Evolutionary conservation across 371 early-diverging fungal species (phyloP), one percentile per base, ranked within the genome.

Genomic region (Ecytonucleospora hepatopenaei): DNA sequence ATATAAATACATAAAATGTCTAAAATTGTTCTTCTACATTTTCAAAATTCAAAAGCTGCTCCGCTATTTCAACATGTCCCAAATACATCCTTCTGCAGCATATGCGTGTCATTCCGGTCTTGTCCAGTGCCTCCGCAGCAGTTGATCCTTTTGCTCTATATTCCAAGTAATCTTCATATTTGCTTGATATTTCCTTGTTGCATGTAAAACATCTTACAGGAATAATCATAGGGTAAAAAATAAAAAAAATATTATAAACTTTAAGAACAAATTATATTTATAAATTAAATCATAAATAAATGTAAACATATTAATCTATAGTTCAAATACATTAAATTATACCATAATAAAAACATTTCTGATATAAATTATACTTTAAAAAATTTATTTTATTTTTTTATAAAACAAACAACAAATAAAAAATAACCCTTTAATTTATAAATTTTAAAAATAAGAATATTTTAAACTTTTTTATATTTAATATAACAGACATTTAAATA

Each of bases 1-100:
- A n/a, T n/a, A n/a, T n/a, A n/a, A n/a, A n/a, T n/a, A n/a, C n/a
- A n/a, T n/a, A 46, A 46, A 46, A 46, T n/a, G 12, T 46, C 46
- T 46, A 15, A 15, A 15, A 12, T 15, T 17, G 24, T 17, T 27
- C 15, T 51, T 74, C 59, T 58, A 49, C 35, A 4, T 59, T 59
- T 35, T 90, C 90, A 80, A 88, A 95, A 77, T 92, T 88, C 58
- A 96, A 79, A 30, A 96, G 83, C 80, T 96, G 96, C 76, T 95
- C 94, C 78, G 94, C 94, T 75, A 96, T 83, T 72, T 97, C 96
- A 33, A 94, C 94, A 78, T 96, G 95, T 15, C 92, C 91, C 53
- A 97, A 84, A 33, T 94, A 87, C 93, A 96, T 95, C 70, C 96
- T 86, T 65, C 98, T 83, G 83, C 98, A 97, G 85, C 98, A 97